Percentiles rank a stretch among this genome's conserved stretches.
phyloP scores from a whole-genome alignment of 225 moss, liverwort and hornwort genomes.

The Thuidium tamariscinum region DNA sequence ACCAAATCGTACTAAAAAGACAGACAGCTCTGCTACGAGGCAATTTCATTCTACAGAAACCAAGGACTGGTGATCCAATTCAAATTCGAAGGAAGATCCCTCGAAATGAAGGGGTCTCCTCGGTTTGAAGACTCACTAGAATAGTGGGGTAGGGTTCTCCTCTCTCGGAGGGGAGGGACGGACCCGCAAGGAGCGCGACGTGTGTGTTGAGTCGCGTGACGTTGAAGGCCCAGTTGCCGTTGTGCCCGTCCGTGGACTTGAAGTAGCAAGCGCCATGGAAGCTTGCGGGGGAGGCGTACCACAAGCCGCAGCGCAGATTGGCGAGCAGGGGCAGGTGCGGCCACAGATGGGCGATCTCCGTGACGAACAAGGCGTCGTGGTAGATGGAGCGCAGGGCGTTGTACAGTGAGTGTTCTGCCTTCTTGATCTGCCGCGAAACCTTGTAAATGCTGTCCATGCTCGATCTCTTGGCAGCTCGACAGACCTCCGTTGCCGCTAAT shows the following conservation, averaged over 20 bases:
- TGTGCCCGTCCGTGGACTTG: constrained; percentile 98
- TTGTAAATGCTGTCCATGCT: constrained; percentile 43
- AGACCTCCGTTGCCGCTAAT: neutral
- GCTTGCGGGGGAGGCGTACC: constrained; percentile 35
- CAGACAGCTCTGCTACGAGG: neutral
- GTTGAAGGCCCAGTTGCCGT: constrained; percentile 88
- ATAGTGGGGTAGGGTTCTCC: neutral
- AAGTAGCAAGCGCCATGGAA: constrained; percentile 81
- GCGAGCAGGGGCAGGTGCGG: constrained; percentile 56
- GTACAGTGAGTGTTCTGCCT: constrained; percentile 57
- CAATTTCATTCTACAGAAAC: neutral
- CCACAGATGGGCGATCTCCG: constrained; percentile 66
- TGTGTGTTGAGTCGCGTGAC: constrained; percentile 71
- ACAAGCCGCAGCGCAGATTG: constrained; percentile 76
- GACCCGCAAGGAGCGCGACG: constrained; percentile 69
- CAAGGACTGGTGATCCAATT: neutral
- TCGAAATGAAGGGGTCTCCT: neutral
- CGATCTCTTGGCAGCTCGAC: neutral
- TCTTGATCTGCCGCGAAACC: constrained; percentile 52
- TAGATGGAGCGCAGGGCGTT: constrained; percentile 86
- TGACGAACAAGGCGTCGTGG: constrained; percentile 67
- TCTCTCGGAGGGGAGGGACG: neutral
- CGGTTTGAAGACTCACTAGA: neutral
- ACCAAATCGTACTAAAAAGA: neutral
- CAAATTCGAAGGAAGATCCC: neutral